These are phyloP conservation scores for Trichoderma asperelloides DNA, from an alignment of 495 filamentous ascomycete genomes.

Conservation along the genomic window DNA sequence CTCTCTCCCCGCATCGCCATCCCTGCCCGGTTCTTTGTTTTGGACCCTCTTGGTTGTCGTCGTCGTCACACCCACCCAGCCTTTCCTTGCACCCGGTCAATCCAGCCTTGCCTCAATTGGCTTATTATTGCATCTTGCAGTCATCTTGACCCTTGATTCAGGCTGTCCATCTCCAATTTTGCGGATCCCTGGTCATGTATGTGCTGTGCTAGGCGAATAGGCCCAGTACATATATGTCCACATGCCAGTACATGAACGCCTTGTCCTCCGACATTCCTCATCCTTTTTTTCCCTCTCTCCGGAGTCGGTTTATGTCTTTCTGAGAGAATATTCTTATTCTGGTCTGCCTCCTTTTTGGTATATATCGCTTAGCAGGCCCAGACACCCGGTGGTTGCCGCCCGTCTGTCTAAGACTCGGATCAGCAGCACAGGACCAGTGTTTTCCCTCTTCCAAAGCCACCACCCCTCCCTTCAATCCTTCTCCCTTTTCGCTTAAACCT, in stretches of 20 bases:
- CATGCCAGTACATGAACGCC: not conserved
- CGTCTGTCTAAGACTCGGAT: conserved; percentile 3
- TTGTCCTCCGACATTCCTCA: not conserved
- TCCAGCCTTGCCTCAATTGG: not conserved
- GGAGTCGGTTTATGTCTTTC: not conserved
- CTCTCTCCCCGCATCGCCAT: not conserved
- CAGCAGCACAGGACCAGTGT: conserved; percentile 3
- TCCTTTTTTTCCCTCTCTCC: not conserved
- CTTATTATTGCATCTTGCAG: not conserved
- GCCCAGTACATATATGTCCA: not conserved
- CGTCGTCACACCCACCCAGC: conserved; percentile 5
- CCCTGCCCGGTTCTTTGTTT: not conserved
- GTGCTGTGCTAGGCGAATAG: not conserved
- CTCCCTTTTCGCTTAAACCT: not conserved
- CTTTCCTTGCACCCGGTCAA: not conserved
- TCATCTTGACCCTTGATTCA: not conserved
- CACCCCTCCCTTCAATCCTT: not conserved
- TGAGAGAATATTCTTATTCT: not conserved
- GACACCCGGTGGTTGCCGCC: conserved; percentile 4
- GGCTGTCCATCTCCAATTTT: not conserved
- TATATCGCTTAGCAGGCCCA: conserved; percentile 2
- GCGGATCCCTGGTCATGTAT: not conserved
- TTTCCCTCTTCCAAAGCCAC: not conserved
- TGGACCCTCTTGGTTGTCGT: not conserved
- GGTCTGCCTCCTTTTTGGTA: not conserved